Percentiles rank a stretch among this genome's conserved stretches.
Evolutionary conservation across 2,329 filamentous ascomycete species (phyloP).

Genomic region (Sclerotinia spermophila): DNA sequence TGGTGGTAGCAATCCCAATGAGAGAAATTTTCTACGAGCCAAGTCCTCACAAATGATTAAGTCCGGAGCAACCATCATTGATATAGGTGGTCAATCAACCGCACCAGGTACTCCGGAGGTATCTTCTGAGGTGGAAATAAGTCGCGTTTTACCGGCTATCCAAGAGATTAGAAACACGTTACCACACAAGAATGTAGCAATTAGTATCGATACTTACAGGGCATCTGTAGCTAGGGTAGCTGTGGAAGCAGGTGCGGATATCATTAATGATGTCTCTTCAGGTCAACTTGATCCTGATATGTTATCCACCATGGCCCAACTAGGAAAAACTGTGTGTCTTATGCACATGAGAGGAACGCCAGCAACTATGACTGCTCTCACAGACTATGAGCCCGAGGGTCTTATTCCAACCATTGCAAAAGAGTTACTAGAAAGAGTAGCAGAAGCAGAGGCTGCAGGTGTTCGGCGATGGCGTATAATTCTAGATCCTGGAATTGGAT

Average conservation of each 20-base stretch:
- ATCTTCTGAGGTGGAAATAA: slow-evolving; percentile 67
- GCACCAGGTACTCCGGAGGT: slow-evolving; percentile 71
- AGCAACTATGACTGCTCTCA: slow-evolving; percentile 58
- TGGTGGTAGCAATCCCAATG: slow-evolving; percentile 57
- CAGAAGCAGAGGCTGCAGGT: slow-evolving; percentile 73
- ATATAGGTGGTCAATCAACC: slow-evolving; percentile 91
- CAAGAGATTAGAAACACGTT: slow-evolving; percentile 65
- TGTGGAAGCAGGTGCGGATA: slow-evolving; percentile 75
- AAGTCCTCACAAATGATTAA: slow-evolving; percentile 46
- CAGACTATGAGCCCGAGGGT: slow-evolving; percentile 50
- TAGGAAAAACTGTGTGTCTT: slow-evolving; percentile 72
- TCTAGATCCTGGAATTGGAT: slow-evolving; percentile 89
- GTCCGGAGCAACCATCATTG: slow-evolving; percentile 73
- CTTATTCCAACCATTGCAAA: slow-evolving; percentile 51
- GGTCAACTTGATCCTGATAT: slow-evolving; percentile 76
- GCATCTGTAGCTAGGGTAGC: slow-evolving; percentile 76
- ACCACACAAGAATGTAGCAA: slow-evolving; percentile 59
- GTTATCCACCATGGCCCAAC: slow-evolving; percentile 72
- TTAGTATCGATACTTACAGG: slow-evolving; percentile 92
- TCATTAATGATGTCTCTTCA: slow-evolving; percentile 92
- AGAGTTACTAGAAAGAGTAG: slow-evolving; percentile 61
- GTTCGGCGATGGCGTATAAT: slow-evolving; percentile 91
- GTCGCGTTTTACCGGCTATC: slow-evolving; percentile 77
- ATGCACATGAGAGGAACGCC: slow-evolving; percentile 74
- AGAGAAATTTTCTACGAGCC: slow-evolving; percentile 34